Percentiles rank a stretch among this genome's conserved stretches.
Evolutionary conservation across 345 rosid genomes (phyloP).

Genomic region (Populus alba): DNA sequence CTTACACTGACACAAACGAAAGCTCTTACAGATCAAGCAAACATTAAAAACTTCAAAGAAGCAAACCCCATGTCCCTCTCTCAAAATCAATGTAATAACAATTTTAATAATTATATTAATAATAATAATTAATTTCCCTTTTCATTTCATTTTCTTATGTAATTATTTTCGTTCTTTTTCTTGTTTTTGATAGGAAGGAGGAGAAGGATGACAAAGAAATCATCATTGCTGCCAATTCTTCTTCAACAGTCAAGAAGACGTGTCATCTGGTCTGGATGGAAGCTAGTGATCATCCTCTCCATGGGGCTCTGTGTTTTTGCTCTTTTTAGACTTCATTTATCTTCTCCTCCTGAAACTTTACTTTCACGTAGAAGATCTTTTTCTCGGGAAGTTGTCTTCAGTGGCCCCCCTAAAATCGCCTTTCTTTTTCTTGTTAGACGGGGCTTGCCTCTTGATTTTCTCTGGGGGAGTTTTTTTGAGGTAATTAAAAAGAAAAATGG

Average conservation of each 20-base stretch:
- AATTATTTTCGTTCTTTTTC: background rate
- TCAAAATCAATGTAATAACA: no score
- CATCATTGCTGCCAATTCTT: constrained; percentile 17
- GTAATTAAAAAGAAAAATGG: constrained; percentile 56
- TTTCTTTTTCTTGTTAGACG: constrained; percentile 35
- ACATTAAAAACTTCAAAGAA: no score
- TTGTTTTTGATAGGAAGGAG: constrained; percentile 1
- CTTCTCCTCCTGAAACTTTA: constrained; percentile 29
- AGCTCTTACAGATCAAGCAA: no score
- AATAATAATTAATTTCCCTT: no score
- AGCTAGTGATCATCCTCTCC: constrained; percentile 52
- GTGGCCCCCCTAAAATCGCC: constrained; percentile 31
- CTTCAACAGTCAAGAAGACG: constrained; percentile 26
- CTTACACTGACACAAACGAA: no score
- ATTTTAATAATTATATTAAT: no score
- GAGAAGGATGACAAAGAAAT: constrained; percentile 53
- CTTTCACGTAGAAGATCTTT: constrained; percentile 40
- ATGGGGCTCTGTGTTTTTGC: constrained; percentile 48
- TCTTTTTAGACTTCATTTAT: constrained; percentile 47
- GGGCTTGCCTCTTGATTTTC: constrained; percentile 36
- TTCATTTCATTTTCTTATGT: no score
- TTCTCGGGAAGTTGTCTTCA: constrained; percentile 49
- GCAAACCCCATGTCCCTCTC: no score
- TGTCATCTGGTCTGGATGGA: constrained; percentile 60
- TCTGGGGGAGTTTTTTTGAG: constrained; percentile 34